Base-by-base conservation (phyloP, 2,329 filamentous ascomycete species). In the Sporothrix dimorphospora region DNA sequence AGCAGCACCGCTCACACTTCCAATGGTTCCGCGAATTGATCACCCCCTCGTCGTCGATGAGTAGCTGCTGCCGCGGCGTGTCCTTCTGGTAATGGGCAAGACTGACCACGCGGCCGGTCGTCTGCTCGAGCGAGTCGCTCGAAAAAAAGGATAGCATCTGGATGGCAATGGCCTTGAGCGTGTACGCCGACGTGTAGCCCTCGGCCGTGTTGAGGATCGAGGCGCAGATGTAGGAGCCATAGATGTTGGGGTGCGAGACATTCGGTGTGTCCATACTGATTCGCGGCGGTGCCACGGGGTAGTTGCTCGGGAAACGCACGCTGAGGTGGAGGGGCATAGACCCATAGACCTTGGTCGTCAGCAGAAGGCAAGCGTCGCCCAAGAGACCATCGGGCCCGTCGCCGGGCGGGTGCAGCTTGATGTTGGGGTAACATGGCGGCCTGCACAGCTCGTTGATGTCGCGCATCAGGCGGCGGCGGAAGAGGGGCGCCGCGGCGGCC, bases 141-240 rank as follows among this genome's bases (percentile, higher is more conserved):
- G 79, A 79, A 75, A 87, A 87, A 77, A 87, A 86, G 74, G 84
- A 86, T 2, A 87, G 77, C n/a, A 86, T 73, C 76, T 86, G 84
- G 30, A 87, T 86, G 19, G 83, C 81, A 27, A 87, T 82, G 3
- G 80, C 81, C 71, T 85, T 85, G 30, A 87, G 78, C 0, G 84
- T 86, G 72, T 87, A 86, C 0, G 85, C 85, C 1, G 84, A 81
- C 0, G 85, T 86, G 75, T 84, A 85, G 1, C 79, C 83, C 21
- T 83, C 80, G 1, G 42, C 70, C 0, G 76, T 81, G 72, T 83
- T 82, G 42, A 86, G 79, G 3, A 86, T 85, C 0, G 80, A 81
- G 0, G 84, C 83, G 74, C 84, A 87, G 40, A 86, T 84, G 73
- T 82, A 85, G 12, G 45, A 11, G 4, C 77, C 77, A 67, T 77